These are phyloP conservation scores for Naematelia encephala DNA, from an alignment of 768 basidiomycete genomes.

Conservation along the genomic window DNA sequence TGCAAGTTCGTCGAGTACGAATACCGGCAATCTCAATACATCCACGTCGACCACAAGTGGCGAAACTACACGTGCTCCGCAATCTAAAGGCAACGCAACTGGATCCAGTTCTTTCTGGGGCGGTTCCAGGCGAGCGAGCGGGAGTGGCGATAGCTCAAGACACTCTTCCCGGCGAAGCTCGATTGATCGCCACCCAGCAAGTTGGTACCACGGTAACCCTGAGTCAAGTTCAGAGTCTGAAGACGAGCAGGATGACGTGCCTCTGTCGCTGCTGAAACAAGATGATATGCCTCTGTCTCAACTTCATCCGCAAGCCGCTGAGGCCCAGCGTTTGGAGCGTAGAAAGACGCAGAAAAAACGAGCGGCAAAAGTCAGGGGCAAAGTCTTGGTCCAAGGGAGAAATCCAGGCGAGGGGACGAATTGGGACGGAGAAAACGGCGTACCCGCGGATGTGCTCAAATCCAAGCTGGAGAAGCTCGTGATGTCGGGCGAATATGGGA, in stretches of 20 bases:
- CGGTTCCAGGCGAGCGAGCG: not conserved
- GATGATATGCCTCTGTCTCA: constrained; percentile 44
- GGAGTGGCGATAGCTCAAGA: not conserved
- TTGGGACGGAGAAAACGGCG: constrained; percentile 48
- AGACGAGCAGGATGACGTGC: not conserved
- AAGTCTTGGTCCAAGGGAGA: constrained; percentile 16
- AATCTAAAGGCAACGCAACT: constrained; percentile 5
- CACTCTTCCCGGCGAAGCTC: not conserved
- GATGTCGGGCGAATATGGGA: not conserved
- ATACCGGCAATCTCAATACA: constrained; percentile 10
- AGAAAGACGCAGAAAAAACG: constrained; percentile 9
- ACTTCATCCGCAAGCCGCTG: constrained; percentile 39
- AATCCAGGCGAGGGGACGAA: constrained; percentile 31
- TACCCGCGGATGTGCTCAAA: constrained; percentile 30
- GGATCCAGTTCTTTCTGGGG: not conserved
- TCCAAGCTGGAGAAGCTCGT: constrained; percentile 25
- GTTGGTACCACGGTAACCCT: not conserved
- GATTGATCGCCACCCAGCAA: not conserved
- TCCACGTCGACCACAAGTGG: constrained; percentile 12
- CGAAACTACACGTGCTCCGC: constrained; percentile 8
- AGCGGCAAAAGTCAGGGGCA: constrained; percentile 8
- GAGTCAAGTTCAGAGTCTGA: not conserved
- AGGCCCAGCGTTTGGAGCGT: constrained; percentile 8
- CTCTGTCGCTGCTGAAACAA: constrained; percentile 4
- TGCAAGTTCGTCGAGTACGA: constrained; percentile 9